Conservation (phyloP, 768 basidiomycete species). For the Hygrophorus pudorinus region DNA sequence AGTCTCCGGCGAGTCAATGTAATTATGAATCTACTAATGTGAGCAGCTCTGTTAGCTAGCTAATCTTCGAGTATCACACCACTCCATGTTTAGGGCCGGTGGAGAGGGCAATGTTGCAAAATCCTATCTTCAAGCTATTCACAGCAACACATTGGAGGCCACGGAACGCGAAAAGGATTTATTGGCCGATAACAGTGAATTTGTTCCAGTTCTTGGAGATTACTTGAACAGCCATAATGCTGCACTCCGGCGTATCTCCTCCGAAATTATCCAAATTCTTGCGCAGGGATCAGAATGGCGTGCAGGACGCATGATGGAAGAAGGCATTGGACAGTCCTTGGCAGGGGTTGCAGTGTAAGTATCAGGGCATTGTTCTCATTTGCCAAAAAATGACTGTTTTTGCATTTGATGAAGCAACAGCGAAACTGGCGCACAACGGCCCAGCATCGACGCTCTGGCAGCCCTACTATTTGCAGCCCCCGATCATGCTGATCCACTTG, state of each 20-base stretch:
- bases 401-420: too few species aligned
- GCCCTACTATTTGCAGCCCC: conserved; percentile 11
- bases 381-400: not conserved
- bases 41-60: too few species aligned
- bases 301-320: conserved; percentile 12
- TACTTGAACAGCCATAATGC: conserved; percentile 9
- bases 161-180: conserved; percentile 11
- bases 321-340: conserved; percentile 12
- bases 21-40: conserved; percentile 10
- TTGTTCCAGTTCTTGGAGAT: conserved; percentile 8
- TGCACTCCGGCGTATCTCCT: conserved; percentile 7
- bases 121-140: conserved; percentile 10
- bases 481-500: conserved; percentile 11
- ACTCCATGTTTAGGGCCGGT: conserved; percentile 1
- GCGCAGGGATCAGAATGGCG: conserved; percentile 11
- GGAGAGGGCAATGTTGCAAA: conserved; percentile 4
- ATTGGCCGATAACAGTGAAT: conserved; percentile 8
- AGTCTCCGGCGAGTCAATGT: conserved; percentile 5
- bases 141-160: conserved; percentile 1
- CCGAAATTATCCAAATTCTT: conserved; percentile 10
- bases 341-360: too few species aligned
- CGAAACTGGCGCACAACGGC: conserved; percentile 9
- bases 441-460: conserved; percentile 11
- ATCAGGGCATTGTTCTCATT: not conserved
- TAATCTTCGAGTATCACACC: too few species aligned